Conservation (phyloP, 2,329 filamentous ascomycete species). For the Cordyceps cicadae region DNA sequence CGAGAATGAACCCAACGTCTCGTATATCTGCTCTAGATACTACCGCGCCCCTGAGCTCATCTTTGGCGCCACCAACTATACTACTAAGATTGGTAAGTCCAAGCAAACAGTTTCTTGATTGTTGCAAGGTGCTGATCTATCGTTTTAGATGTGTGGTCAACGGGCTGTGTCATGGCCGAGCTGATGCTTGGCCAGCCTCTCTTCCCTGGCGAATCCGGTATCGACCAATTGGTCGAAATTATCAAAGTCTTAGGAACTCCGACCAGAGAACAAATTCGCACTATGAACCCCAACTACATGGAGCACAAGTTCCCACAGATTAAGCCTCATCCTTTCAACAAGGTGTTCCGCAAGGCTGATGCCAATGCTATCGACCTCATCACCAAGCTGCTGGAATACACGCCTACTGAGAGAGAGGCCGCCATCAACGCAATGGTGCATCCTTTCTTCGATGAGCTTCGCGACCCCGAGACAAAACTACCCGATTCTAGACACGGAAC, state of each 20-base stretch:
- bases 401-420: constrained; percentile 86
- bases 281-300: constrained; percentile 99
- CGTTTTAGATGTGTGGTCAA: constrained; percentile 96
- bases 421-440: constrained; percentile 97
- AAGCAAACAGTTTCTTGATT: not conserved
- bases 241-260: constrained; percentile 98
- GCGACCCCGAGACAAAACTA: constrained; percentile 82
- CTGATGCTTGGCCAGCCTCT: constrained; percentile 96
- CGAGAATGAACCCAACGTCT: constrained; percentile 98
- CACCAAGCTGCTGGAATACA: constrained; percentile 89
- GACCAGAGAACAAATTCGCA: constrained; percentile 94
- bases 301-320: constrained; percentile 99
- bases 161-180: constrained; percentile 98
- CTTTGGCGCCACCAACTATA: constrained; percentile 98
- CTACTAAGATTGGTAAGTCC: constrained; percentile 91
- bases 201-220: constrained; percentile 96
- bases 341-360: constrained; percentile 97
- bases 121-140: constrained; percentile 38
- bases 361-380: constrained; percentile 90
- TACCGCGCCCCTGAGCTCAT: constrained; percentile 97
- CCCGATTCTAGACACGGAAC: constrained; percentile 90
- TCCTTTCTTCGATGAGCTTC: constrained; percentile 95
- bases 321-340: constrained; percentile 98
- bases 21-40: constrained; percentile 98
- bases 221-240: constrained; percentile 97